These are phyloP conservation scores for Podospora pseudoanserina DNA, from an alignment of 495 filamentous ascomycete genomes.

Conservation along the genomic window DNA sequence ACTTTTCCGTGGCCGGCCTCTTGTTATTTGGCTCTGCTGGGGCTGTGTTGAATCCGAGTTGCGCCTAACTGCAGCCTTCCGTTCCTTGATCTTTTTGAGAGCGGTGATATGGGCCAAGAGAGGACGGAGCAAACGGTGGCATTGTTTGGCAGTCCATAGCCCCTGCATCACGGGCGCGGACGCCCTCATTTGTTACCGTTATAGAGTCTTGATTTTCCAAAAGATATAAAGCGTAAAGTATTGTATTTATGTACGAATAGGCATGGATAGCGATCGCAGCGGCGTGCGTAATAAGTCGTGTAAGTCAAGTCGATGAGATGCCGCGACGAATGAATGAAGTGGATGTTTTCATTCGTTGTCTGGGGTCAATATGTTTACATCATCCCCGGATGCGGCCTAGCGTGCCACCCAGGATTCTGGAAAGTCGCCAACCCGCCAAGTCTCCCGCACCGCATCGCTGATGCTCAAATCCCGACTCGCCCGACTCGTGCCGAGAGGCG, in stretches of 20 bases:
- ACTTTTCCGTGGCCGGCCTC: constrained; percentile 8
- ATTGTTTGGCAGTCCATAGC: constrained; percentile 55
- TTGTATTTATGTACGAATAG: neutral
- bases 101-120: constrained; percentile 51
- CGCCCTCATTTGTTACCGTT: neutral
- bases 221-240: neutral
- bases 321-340: constrained; percentile 4
- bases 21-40: neutral
- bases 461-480: constrained; percentile 12
- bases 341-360: constrained; percentile 7
- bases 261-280: neutral
- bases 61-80: neutral
- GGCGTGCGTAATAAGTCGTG: neutral
- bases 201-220: neutral
- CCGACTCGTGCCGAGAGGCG: constrained; percentile 15
- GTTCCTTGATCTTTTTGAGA: constrained; percentile 42
- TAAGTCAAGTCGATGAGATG: constrained; percentile 3
- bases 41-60: neutral
- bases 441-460: neutral
- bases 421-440: neutral
- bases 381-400: constrained; percentile 24
- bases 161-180: neutral
- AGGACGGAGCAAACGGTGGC: constrained; percentile 53
- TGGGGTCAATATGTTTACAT: constrained; percentile 17
- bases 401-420: neutral